Percentiles rank a stretch among this genome's conserved stretches.
These are phyloP conservation scores for Trichoderma sp. DNA, from an alignment of 2,329 filamentous ascomycete species.

Conservation along the genomic window DNA sequence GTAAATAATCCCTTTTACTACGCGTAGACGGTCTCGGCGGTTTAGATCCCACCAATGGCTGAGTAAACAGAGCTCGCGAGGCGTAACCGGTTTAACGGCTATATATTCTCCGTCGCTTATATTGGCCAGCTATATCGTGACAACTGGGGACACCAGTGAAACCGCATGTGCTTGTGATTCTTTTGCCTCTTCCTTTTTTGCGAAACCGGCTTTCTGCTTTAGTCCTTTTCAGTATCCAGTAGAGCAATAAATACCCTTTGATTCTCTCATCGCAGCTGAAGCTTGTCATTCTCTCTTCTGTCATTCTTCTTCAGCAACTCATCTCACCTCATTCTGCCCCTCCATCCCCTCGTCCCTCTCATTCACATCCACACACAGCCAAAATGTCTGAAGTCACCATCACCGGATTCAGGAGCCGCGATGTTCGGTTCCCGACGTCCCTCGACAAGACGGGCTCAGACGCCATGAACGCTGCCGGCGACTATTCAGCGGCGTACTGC, in stretches of 20 bases:
- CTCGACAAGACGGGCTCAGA: slow-evolving; percentile 95
- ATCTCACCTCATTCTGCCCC: not conserved
- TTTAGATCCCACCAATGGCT: slow-evolving; percentile 7
- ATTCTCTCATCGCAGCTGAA: not conserved
- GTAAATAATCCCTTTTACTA: not conserved
- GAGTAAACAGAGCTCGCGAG: not conserved
- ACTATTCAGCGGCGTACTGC: slow-evolving; percentile 94
- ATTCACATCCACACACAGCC: not conserved
- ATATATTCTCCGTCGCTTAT: slow-evolving; percentile 14
- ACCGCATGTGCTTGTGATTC: not conserved
- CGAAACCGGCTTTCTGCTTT: not conserved
- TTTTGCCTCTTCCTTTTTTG: not conserved
- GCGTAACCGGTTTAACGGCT: not conserved
- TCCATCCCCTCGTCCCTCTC: no score
- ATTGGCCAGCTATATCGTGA: not conserved
- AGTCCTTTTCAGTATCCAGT: not conserved
- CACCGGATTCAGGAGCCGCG: slow-evolving; percentile 67
- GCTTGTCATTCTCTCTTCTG: not conserved
- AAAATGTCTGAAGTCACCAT: slow-evolving; percentile 59
- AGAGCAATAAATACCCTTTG: slow-evolving; percentile 14
- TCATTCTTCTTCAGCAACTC: not conserved
- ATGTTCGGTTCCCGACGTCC: slow-evolving; percentile 84
- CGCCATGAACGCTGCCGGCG: slow-evolving; percentile 92
- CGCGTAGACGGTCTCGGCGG: not conserved
- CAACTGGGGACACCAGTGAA: not conserved